These are phyloP conservation scores for Fraxinus platypoda DNA, from an alignment of 305 asterid species.

Conservation along the genomic window DNA sequence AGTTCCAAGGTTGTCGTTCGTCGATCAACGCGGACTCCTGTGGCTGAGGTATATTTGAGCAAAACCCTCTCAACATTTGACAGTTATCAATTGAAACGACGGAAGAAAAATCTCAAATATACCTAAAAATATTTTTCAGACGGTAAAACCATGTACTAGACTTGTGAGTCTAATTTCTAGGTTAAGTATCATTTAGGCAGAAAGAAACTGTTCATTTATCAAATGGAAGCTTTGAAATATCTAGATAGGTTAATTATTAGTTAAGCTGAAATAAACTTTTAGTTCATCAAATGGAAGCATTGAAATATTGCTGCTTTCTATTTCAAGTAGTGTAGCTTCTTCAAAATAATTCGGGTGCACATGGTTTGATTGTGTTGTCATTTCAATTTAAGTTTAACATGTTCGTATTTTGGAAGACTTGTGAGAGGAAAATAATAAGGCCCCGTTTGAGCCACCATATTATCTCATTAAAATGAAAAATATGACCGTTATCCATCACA, in stretches of 20 bases:
- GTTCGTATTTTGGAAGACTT: background rate
- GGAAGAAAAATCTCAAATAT: background rate
- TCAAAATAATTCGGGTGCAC: background rate
- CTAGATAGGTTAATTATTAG: background rate
- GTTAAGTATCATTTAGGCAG: background rate
- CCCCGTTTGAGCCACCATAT: too few relatives aligned
- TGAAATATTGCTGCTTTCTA: background rate
- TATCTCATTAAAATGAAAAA: too few relatives aligned
- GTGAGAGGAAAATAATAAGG: background rate
- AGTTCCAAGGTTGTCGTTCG: slow-evolving; percentile 65
- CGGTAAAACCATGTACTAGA: background rate
- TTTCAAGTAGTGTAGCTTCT: background rate
- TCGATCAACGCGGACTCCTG: slow-evolving; percentile 73
- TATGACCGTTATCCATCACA: too few relatives aligned
- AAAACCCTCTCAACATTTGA: background rate
- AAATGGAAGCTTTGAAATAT: background rate
- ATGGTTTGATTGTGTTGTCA: background rate
- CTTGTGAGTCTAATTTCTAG: background rate
- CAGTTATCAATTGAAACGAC: background rate
- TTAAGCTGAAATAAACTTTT: background rate
- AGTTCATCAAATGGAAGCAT: background rate
- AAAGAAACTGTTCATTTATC: background rate
- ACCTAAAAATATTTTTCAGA: background rate
- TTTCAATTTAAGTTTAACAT: background rate
- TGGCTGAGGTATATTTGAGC: slow-evolving; percentile 50